Evolutionary conservation across 805 yeast species (phyloP), one percentile per base, ranked within the genome.

Genomic region (Ogataea henricii): DNA sequence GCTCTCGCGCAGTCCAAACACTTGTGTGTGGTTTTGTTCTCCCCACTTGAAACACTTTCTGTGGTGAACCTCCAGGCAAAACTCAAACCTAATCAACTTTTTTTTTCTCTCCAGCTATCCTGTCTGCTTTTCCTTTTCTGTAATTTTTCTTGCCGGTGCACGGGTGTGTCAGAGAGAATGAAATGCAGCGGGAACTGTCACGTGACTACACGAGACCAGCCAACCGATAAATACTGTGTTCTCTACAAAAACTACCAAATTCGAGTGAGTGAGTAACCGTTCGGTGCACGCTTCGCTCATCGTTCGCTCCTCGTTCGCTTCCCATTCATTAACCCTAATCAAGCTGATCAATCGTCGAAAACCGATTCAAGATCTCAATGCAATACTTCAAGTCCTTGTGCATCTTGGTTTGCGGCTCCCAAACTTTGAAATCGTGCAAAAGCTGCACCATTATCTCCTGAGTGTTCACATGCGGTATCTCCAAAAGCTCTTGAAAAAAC

Each of bases 371-470:
- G 1, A 64, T 62, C 34, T 66, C 58, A 60, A 73, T 53, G 47
- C 71, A 54, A 56, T 86, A 87, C 65, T 86, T 87, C 57, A 92
- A 74, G 40, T 90, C 97, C 59, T 86, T 89, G 60, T 85, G 69
- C n/a, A 75, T 79, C 64, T 89, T 89, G 1, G 84, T 75, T 38
- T 80, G 87, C 0, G 98, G 97, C 29, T 79, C 79, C 99, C 98
- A 94, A 13, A 69, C 66, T 43, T 81, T 86, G 63, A 85, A 92
- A 56, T 83, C 83, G 17, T 74, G 74, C 46, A 84, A 76, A 59
- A 56, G 62, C 62, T 54, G 67, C 38, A 45, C 61, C 45, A 53
- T 58, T 47, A 89, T 66, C 37, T 73, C 71, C 17, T 70, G 62
- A 10, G 87, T 76, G 41, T 86, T 87, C 18, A 78, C 73, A 36